A percentile compares a stretch with the other conserved stretches of the same genome.
phyloP scores from a whole-genome alignment of 176 grass and related monocot genomes.

The Microstegium vimineum region DNA sequence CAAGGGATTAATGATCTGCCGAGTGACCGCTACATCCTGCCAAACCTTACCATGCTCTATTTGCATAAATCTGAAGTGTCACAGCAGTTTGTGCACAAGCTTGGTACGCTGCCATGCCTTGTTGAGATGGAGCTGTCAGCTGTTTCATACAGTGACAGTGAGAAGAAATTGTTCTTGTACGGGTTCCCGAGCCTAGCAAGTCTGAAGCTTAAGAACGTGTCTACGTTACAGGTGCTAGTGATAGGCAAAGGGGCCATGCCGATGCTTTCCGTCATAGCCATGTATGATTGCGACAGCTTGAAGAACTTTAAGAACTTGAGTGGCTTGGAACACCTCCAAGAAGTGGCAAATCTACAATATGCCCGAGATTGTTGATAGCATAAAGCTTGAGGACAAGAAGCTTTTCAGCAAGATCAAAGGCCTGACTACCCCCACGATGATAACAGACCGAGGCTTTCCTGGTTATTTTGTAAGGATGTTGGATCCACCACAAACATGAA shows the following conservation, averaged over 20 bases:
- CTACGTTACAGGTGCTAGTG: conserved; percentile 38
- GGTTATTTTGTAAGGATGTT: conserved; percentile 1
- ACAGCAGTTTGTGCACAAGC: conserved; percentile 32
- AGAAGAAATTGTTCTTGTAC: conserved; percentile 31
- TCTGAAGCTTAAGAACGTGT: conserved; percentile 46
- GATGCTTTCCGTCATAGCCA: conserved; percentile 36
- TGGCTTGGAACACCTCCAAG: conserved; percentile 34
- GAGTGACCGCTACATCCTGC: conserved; percentile 26
- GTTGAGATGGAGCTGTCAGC: conserved; percentile 37
- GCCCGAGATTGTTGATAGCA: neutral
- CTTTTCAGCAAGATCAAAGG: conserved; percentile 38
- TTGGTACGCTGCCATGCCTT: conserved; percentile 31
- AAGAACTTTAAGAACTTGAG: conserved; percentile 24
- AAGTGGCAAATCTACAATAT: conserved; percentile 43
- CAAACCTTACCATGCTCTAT: conserved; percentile 33
- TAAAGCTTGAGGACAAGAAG: conserved; percentile 12
- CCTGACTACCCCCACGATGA: conserved; percentile 13
- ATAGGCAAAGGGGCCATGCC: conserved; percentile 35
- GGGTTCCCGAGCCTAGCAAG: conserved; percentile 46
- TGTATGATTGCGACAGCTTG: conserved; percentile 46
- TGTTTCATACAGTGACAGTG: conserved; percentile 34
- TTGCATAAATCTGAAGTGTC: conserved; percentile 27
- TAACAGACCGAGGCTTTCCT: neutral
- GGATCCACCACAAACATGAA: neutral
- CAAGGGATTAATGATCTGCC: conserved; percentile 6